A percentile compares a stretch with the other conserved stretches of the same genome.
These are phyloP conservation scores for Hanseniaspora lachancei DNA, from an alignment of 805 yeast species.

Conservation along the genomic window DNA sequence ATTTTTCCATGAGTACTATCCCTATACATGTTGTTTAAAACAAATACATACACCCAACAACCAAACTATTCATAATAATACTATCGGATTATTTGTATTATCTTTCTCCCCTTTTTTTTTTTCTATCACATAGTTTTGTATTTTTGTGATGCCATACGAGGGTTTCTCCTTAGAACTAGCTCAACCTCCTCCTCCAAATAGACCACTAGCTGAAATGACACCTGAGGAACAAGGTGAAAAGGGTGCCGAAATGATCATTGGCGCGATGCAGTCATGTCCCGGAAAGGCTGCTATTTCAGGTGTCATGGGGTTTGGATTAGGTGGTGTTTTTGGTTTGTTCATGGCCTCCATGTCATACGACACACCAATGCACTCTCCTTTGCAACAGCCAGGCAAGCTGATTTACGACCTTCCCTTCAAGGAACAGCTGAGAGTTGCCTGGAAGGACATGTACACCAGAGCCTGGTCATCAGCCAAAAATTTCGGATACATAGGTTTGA, in stretches of 20 bases:
- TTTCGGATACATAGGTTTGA: constrained; percentile 85
- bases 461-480: constrained; percentile 83
- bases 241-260: constrained; percentile 74
- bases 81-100: too few relatives aligned
- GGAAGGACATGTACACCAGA: constrained; percentile 81
- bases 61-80: too few relatives aligned
- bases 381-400: constrained; percentile 26
- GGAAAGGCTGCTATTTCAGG: constrained; percentile 88
- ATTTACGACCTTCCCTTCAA: constrained; percentile 76
- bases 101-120: not conserved
- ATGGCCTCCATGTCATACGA: constrained; percentile 58
- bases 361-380: constrained; percentile 28
- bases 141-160: constrained; percentile 26
- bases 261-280: constrained; percentile 83
- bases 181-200: constrained; percentile 32
- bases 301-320: constrained; percentile 83
- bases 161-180: constrained; percentile 34
- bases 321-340: constrained; percentile 90
- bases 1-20: too few relatives aligned
- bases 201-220: constrained; percentile 56
- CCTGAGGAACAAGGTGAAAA: constrained; percentile 87
- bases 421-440: constrained; percentile 85
- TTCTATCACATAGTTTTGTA: not conserved
- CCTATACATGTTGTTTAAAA: too few relatives aligned
- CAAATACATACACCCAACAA: too few relatives aligned